A percentile compares a stretch with the other conserved stretches of the same genome.
Evolutionary conservation across 768 basidiomycete genomes (phyloP).

Genomic region (Postia placenta): DNA sequence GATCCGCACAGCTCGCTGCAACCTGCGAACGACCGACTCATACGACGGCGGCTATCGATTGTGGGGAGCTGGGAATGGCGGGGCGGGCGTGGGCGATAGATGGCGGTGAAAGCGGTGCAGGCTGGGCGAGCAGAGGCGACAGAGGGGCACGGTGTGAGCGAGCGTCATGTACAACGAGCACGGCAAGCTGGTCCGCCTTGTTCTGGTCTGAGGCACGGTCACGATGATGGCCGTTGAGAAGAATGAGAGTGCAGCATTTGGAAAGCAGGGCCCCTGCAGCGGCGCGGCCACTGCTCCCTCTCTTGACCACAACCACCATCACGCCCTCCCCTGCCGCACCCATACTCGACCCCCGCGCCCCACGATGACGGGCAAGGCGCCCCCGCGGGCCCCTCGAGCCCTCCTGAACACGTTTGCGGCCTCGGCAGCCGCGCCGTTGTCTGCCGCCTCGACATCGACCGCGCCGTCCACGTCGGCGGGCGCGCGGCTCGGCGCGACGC

Average conservation of each 20-base stretch:
- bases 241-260: neutral
- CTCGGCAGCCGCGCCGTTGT: conserved; percentile 27
- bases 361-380: conserved; percentile 72
- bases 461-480: conserved; percentile 18
- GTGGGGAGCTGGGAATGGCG: neutral
- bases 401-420: conserved; percentile 41
- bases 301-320: conserved; percentile 20
- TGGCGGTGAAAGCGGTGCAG: neutral
- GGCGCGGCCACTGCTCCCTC: too few species aligned
- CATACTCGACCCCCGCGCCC: conserved; percentile 10
- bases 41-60: neutral
- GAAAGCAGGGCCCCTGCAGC: conserved; percentile 1
- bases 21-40: too few species aligned
- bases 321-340: neutral
- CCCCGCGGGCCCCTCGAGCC: conserved; percentile 69
- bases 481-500: conserved; percentile 45
- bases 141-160: too few species aligned
- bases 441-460: conserved; percentile 29
- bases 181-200: neutral
- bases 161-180: too few species aligned
- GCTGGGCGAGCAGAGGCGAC: neutral
- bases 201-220: neutral
- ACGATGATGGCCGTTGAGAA: neutral
- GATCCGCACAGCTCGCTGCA: too few species aligned
- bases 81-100: neutral